Conservation (phyloP, 768 basidiomycete species). For the Sarcomyxa edulis region DNA sequence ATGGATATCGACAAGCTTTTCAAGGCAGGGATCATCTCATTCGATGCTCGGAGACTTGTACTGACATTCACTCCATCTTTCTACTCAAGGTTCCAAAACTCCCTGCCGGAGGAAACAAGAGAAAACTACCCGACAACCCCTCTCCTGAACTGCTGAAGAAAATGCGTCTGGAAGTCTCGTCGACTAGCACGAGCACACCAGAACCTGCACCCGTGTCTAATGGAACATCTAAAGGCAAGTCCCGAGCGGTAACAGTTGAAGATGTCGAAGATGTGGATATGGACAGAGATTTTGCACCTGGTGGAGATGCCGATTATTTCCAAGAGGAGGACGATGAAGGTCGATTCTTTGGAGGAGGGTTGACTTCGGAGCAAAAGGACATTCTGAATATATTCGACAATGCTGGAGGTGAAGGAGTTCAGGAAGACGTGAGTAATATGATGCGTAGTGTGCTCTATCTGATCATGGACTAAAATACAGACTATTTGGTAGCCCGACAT, state of each 20-base stretch:
- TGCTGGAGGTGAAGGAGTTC: slow-evolving; percentile 54
- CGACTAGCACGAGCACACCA: no score
- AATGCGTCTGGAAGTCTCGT: slow-evolving; percentile 58
- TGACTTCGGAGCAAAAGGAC: slow-evolving; percentile 90
- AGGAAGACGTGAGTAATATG: slow-evolving; percentile 57
- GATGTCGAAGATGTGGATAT: slow-evolving; percentile 54
- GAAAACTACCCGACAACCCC: slow-evolving; percentile 73
- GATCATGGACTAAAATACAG: slow-evolving; percentile 15
- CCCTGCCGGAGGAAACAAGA: slow-evolving; percentile 57
- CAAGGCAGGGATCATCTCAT: slow-evolving; percentile 31
- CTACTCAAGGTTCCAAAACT: slow-evolving; percentile 57
- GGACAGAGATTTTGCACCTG: slow-evolving; percentile 66
- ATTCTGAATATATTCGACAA: slow-evolving; percentile 93
- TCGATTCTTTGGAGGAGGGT: slow-evolving; percentile 89
- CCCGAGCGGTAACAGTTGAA: slow-evolving; percentile 49
- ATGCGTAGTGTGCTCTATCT: slow-evolving; percentile 7
- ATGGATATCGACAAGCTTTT: slow-evolving; percentile 44
- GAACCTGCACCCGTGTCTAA: slow-evolving; percentile 9
- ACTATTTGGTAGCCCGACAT: slow-evolving; percentile 46
- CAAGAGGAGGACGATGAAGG: slow-evolving; percentile 90
- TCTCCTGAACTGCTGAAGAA: slow-evolving; percentile 81
- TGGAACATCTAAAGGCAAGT: slow-evolving; percentile 19
- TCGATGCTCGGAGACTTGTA: background rate
- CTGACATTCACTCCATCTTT: slow-evolving; percentile 5
- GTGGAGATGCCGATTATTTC: slow-evolving; percentile 87